Base-by-base conservation (phyloP, 441 rosid genomes). In the Breynia disticha region DNA sequence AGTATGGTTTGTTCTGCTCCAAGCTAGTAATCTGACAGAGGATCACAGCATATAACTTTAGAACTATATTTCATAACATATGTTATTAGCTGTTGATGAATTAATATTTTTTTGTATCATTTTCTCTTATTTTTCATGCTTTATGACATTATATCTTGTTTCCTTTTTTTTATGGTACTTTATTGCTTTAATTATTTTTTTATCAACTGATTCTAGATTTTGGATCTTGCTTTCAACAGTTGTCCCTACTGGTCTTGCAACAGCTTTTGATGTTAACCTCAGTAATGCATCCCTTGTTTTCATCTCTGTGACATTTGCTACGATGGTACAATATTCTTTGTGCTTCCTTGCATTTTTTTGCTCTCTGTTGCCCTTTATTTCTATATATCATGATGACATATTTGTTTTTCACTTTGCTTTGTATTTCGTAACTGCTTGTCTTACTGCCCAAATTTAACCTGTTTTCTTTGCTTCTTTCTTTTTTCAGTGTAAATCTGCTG, bases 301-400 rank as follows among this genome's bases (percentile, higher is more conserved):
- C 76, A 84, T 93, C 78, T 86, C 99, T 47, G 97, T 93, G 64
- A 89, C 99, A 16, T 93, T 93, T 83, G 97, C 99, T 46, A 93
- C 99, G 63, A 93, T 93, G 99, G 99, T 89, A 63, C 44, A 95
- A 50, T 48, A 17, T 56, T 54, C 35, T 28, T 19, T n/a, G 4
- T 56, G 18, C 12, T 39, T 49, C 12, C 32, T 15, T 53, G n/a
- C n/a, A n/a, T 43, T 12, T 28, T 24, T 65, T 50, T 22, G 13
- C 24, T 61, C 41, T 57, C 50, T 60, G 46, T 35, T 51, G 52
- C 38, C 57, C 22, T 50, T 63, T 49, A 52, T 32, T 18, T 28
- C 38, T 42, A n/a, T 57, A 44, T 16, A 46, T 16, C 49, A 14
- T 43, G 14, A 42, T 12, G 11, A n/a, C 32, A 19, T 9, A 13